Percentiles rank a stretch among this genome's conserved stretches.
Evolutionary conservation across 2,329 filamentous ascomycete species (phyloP).

Genomic region (Colletotrichum sp.): DNA sequence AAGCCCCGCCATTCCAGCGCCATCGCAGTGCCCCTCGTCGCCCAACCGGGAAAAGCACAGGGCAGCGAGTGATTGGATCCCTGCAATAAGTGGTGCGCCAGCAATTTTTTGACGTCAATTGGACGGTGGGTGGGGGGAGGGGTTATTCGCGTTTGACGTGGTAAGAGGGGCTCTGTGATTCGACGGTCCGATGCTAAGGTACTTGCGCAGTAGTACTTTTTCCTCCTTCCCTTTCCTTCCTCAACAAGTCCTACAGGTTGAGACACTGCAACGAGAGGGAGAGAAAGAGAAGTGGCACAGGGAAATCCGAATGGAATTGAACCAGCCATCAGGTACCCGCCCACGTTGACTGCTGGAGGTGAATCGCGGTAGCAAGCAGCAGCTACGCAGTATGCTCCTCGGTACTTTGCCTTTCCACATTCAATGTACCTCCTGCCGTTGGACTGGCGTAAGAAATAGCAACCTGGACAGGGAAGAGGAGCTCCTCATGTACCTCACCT

Average conservation of each 20-base stretch:
- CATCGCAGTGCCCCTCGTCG: background rate
- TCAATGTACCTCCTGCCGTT: background rate
- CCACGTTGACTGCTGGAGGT: background rate
- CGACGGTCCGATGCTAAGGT: background rate
- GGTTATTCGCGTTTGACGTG: slow-evolving; percentile 15
- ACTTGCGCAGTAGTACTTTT: background rate
- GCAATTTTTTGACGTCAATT: slow-evolving; percentile 22
- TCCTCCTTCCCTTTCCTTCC: background rate
- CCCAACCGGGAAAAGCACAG: background rate
- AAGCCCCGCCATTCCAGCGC: background rate
- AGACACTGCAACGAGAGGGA: background rate
- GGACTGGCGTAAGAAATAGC: background rate
- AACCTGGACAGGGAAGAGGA: background rate
- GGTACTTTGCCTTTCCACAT: background rate
- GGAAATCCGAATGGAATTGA: background rate
- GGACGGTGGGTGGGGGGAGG: slow-evolving; percentile 14
- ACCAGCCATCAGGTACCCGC: background rate
- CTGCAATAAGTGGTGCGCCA: background rate
- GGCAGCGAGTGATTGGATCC: background rate
- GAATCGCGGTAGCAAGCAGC: background rate
- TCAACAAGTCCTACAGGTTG: slow-evolving; percentile 3
- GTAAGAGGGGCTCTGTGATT: slow-evolving; percentile 9
- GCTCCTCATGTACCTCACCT: background rate
- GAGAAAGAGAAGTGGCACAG: background rate
- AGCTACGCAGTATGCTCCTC: background rate